Conservation (phyloP, 139 green algal genomes). For the Deuterostichococcus epilithicus region DNA sequence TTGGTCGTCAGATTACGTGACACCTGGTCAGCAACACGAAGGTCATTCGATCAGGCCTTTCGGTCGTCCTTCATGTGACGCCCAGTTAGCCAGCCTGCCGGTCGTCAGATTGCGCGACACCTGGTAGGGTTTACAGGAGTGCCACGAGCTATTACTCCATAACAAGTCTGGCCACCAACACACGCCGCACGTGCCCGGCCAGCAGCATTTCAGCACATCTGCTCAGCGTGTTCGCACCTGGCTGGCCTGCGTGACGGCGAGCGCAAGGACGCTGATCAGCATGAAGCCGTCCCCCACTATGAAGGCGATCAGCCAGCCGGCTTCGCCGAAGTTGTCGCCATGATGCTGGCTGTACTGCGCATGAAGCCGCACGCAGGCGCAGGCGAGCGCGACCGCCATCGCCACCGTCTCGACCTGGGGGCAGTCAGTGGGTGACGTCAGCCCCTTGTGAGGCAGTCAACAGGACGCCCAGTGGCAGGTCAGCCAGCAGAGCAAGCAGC, state of each 20-base stretch:
- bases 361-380: constrained; percentile 51
- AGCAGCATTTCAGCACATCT: background rate
- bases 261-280: constrained; percentile 68
- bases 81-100: constrained; percentile 94
- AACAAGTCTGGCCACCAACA: background rate
- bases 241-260: constrained; percentile 69
- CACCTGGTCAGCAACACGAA: constrained; percentile 38
- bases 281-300: constrained; percentile 76
- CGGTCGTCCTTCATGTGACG: constrained; percentile 23
- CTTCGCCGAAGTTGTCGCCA: background rate
- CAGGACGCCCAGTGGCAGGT: too few relatives aligned
- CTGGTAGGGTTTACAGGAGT: constrained; percentile 22
- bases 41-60: too few relatives aligned
- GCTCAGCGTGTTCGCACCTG: background rate
- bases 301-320: constrained; percentile 61
- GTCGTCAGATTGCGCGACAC: constrained; percentile 90
- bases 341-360: background rate
- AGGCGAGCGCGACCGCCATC: constrained; percentile 41
- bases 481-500: too few relatives aligned
- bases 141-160: background rate
- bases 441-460: too few relatives aligned
- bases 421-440: too few relatives aligned
- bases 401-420: constrained; percentile 64
- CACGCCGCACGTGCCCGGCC: too few relatives aligned
- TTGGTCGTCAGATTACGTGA: constrained; percentile 94